Conservation (phyloP, 129 eudicot genomes). For the Calendula officinalis region DNA sequence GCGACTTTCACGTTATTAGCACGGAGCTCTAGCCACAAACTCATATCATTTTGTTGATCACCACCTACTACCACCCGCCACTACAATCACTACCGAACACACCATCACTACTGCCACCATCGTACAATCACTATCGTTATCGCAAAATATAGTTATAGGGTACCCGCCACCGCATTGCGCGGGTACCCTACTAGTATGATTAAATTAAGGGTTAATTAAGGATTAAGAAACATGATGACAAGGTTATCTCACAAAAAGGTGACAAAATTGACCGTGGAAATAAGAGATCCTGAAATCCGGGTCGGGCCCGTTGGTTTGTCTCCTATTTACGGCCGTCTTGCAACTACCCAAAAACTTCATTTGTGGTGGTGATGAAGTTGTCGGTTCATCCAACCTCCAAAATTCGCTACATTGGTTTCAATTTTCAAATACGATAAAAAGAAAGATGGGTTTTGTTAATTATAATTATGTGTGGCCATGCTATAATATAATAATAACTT, state of each 20-base stretch:
- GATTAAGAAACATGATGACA: not conserved
- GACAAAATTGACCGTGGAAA: constrained; percentile 26
- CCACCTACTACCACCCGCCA: too few relatives aligned
- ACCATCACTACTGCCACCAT: too few relatives aligned
- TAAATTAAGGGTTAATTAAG: not conserved
- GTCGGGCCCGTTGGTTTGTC: constrained; percentile 14
- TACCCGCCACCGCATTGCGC: too few relatives aligned
- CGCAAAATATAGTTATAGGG: not conserved
- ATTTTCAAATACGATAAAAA: not conserved
- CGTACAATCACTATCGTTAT: too few relatives aligned
- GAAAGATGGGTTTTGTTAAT: too few relatives aligned
- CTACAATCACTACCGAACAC: too few relatives aligned
- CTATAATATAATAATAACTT: not conserved
- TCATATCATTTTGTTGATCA: too few relatives aligned
- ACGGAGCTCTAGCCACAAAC: too few relatives aligned
- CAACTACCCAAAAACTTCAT: constrained; percentile 12
- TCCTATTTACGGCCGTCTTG: constrained; percentile 15
- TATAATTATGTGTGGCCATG: not conserved
- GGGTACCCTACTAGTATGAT: not conserved
- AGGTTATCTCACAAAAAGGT: not conserved
- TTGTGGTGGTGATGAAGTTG: constrained; percentile 7
- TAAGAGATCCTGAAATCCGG: not conserved
- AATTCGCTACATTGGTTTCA: not conserved
- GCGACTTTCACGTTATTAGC: too few relatives aligned
- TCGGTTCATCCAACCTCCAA: constrained; percentile 10